These are phyloP conservation scores for Cyberlindnera petersonii DNA, from an alignment of 805 yeast genomes.

Conservation along the genomic window DNA sequence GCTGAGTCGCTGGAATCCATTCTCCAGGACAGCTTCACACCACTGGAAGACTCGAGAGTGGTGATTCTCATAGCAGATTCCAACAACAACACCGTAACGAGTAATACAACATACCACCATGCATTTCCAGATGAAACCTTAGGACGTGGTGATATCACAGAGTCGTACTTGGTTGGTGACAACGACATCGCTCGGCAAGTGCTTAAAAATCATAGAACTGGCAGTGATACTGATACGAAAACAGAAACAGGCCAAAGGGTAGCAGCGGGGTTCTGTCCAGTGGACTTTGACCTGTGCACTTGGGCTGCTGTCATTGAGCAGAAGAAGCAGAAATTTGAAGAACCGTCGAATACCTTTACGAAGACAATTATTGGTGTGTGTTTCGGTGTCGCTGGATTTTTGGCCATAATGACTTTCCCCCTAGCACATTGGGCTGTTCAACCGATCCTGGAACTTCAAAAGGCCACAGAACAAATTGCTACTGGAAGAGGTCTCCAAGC, in stretches of 20 bases:
- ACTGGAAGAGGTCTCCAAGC: constrained; percentile 38
- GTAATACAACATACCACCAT: constrained; percentile 35
- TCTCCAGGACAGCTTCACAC: constrained; percentile 18
- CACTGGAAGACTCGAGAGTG: constrained; percentile 9
- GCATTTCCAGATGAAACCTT: constrained; percentile 35
- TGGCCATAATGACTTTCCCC: constrained; percentile 75
- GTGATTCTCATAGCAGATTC: constrained; percentile 23
- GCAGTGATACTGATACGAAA: constrained; percentile 37
- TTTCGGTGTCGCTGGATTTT: constrained; percentile 69
- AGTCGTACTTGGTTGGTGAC: constrained; percentile 27
- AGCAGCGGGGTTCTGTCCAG: constrained; percentile 55
- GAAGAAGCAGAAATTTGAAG: constrained; percentile 50
- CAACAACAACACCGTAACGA: constrained; percentile 20
- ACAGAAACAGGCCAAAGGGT: constrained; percentile 37
- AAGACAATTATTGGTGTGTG: constrained; percentile 75
- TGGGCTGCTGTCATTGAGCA: constrained; percentile 83
- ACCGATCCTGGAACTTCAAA: constrained; percentile 75
- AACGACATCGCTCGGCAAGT: constrained; percentile 34
- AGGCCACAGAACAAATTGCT: constrained; percentile 65
- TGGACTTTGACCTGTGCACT: constrained; percentile 38
- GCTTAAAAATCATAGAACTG: constrained; percentile 35
- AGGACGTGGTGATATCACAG: constrained; percentile 13
- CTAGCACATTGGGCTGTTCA: constrained; percentile 79
- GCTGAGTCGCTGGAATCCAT: constrained; percentile 40
- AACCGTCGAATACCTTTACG: constrained; percentile 57